Evolutionary conservation across 305 asterid species (phyloP).

Genomic region (Rubia peregrina): DNA sequence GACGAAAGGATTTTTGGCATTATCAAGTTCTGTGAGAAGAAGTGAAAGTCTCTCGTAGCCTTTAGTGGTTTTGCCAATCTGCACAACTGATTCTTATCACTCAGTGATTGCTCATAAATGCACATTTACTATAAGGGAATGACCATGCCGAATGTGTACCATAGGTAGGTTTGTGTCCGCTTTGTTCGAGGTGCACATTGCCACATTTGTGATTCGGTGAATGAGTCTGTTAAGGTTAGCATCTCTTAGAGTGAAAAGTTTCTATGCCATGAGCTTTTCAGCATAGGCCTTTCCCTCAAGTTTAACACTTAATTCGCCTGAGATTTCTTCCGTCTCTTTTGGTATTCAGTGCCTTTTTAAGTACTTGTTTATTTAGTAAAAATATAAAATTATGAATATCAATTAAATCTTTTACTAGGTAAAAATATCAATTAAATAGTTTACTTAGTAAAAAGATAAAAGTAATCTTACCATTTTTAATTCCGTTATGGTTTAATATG

Average conservation of each 20-base stretch:
- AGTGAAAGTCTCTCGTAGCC: slow-evolving; percentile 82
- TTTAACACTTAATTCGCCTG: slow-evolving; percentile 72
- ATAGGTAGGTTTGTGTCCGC: slow-evolving; percentile 43
- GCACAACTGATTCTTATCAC: slow-evolving; percentile 85
- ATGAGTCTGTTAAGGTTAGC: slow-evolving; percentile 58
- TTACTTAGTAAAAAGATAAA: too few relatives aligned
- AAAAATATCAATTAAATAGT: too few relatives aligned
- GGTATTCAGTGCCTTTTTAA: too few relatives aligned
- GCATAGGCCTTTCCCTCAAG: slow-evolving; percentile 81
- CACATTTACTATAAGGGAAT: slow-evolving; percentile 73
- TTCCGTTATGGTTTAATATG: too few relatives aligned
- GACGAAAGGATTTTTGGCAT: slow-evolving; percentile 92
- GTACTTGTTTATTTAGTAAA: too few relatives aligned
- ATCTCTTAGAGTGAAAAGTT: slow-evolving; percentile 93
- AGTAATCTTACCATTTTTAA: too few relatives aligned
- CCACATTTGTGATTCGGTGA: slow-evolving; percentile 63
- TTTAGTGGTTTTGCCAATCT: too few relatives aligned
- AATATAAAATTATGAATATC: too few relatives aligned
- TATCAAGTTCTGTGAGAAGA: slow-evolving; percentile 88
- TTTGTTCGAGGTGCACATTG: slow-evolving; percentile 73
- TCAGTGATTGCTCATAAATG: slow-evolving; percentile 81
- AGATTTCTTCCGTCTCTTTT: too few relatives aligned
- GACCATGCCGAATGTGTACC: slow-evolving; percentile 72
- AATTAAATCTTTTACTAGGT: too few relatives aligned
- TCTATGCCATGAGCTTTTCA: slow-evolving; percentile 80